Conservation (phyloP, 2,329 filamentous ascomycete genomes). For the Pseudovirgaria hyperparasitica region DNA sequence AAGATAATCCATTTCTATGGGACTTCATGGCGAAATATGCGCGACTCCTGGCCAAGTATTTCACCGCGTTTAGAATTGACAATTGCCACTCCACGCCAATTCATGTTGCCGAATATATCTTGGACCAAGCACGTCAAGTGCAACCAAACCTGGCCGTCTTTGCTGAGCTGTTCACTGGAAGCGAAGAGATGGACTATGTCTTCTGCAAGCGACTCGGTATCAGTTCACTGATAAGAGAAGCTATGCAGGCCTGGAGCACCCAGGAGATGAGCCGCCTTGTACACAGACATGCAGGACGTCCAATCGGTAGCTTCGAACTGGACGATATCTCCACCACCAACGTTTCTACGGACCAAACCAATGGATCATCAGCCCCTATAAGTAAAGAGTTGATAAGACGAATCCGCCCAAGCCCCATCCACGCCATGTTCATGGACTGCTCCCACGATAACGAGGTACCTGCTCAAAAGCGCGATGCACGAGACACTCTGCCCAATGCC, state of each 20-base stretch:
- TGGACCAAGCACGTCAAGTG: slow-evolving; percentile 83
- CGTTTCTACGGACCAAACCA: slow-evolving; percentile 15
- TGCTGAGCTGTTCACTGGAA: slow-evolving; percentile 90
- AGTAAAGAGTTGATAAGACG: slow-evolving; percentile 57
- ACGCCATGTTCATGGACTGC: slow-evolving; percentile 97
- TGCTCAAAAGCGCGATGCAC: slow-evolving; percentile 84
- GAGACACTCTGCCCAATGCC: slow-evolving; percentile 87
- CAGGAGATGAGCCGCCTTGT: slow-evolving; percentile 85
- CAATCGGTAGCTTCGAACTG: slow-evolving; percentile 95
- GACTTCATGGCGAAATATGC: slow-evolving; percentile 92
- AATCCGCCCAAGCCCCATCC: slow-evolving; percentile 78
- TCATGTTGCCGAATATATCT: slow-evolving; percentile 84
- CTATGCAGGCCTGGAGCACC: slow-evolving; percentile 97
- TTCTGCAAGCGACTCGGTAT: slow-evolving; percentile 90
- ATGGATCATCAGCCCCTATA: slow-evolving; percentile 15
- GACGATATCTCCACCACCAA: slow-evolving; percentile 65
- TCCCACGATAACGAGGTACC: slow-evolving; percentile 97
- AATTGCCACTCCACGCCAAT: slow-evolving; percentile 96
- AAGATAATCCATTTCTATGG: slow-evolving; percentile 91
- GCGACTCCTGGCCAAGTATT: slow-evolving; percentile 83
- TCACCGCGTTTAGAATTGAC: slow-evolving; percentile 90
- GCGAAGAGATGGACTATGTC: slow-evolving; percentile 89
- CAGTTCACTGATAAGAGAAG: slow-evolving; percentile 84
- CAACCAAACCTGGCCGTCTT: slow-evolving; percentile 83
- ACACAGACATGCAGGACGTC: slow-evolving; percentile 82